phyloP scores from a whole-genome alignment of 2,329 filamentous ascomycete genomes.

The Xylariales sp. region DNA sequence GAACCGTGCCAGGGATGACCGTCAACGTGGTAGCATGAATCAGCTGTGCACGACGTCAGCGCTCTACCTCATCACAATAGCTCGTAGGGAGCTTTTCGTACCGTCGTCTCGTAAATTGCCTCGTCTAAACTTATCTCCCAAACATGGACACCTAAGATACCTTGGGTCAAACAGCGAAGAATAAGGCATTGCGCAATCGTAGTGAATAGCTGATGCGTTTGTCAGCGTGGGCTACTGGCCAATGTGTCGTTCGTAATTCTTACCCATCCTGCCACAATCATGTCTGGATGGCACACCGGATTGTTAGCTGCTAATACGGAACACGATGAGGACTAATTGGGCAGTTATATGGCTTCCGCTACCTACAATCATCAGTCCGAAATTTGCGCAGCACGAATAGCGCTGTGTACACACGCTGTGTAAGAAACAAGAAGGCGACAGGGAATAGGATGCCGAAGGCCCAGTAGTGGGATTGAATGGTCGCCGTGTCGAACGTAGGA shows the following conservation, averaged over 20 bases:
- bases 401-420: slow-evolving; percentile 14
- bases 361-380: slow-evolving; percentile 4
- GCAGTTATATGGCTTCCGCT: background rate
- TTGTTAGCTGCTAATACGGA: too few relatives aligned
- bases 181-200: background rate
- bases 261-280: slow-evolving; percentile 1
- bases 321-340: background rate
- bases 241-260: too few relatives aligned
- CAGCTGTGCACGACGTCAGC: background rate
- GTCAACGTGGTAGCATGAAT: slow-evolving; percentile 1
- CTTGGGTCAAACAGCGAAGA: background rate
- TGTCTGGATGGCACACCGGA: background rate
- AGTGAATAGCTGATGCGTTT: background rate
- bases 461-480: background rate
- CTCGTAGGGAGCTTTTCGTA: background rate
- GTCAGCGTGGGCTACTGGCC: background rate
- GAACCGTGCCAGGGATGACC: background rate
- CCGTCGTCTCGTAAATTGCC: background rate
- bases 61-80: background rate
- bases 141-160: background rate
- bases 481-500: slow-evolving; percentile 12
- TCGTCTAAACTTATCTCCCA: slow-evolving; percentile 2
- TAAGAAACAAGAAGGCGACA: slow-evolving; percentile 13
- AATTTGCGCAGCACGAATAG: slow-evolving; percentile 8
- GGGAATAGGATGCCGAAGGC: slow-evolving; percentile 10